Evolutionary conservation across 305 asterid genomes (phyloP).

Genomic region (Fraxinus nigra): DNA sequence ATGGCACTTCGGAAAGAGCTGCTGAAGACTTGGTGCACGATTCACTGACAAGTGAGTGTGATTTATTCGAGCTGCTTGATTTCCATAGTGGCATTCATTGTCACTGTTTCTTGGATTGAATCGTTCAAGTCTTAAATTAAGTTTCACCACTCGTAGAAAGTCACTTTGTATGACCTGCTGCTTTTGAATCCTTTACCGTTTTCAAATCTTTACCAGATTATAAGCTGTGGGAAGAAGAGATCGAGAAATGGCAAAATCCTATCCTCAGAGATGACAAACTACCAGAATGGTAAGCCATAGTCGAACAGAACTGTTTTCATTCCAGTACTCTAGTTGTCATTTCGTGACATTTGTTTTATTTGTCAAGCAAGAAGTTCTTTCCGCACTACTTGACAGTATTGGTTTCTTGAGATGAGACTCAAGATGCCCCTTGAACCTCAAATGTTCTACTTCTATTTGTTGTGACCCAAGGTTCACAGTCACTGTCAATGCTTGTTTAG

Average conservation of each 20-base stretch:
- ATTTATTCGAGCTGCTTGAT: constrained; percentile 13
- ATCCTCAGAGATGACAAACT: constrained; percentile 74
- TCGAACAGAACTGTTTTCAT: constrained; percentile 7
- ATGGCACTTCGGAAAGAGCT: constrained; percentile 83
- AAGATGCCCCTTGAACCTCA: background rate
- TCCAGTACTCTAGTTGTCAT: background rate
- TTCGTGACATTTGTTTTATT: background rate
- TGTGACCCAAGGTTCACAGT: background rate
- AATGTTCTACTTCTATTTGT: background rate
- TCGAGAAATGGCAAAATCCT: constrained; percentile 97
- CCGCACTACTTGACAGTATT: background rate
- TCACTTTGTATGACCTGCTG: background rate
- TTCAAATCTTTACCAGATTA: constrained; percentile 55
- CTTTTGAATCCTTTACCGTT: background rate
- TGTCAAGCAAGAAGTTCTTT: background rate
- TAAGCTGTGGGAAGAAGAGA: constrained; percentile 97
- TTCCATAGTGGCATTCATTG: constrained; percentile 1
- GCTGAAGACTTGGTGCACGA: constrained; percentile 90
- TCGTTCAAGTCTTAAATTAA: background rate
- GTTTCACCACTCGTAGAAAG: background rate
- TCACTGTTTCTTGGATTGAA: constrained; percentile 3
- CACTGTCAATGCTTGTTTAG: background rate
- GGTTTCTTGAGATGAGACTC: background rate
- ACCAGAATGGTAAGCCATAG: constrained; percentile 82
- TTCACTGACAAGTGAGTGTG: constrained; percentile 81